Evolutionary conservation across 2,329 filamentous ascomycete species (phyloP).

Genomic region (Fusarium floridanum): DNA sequence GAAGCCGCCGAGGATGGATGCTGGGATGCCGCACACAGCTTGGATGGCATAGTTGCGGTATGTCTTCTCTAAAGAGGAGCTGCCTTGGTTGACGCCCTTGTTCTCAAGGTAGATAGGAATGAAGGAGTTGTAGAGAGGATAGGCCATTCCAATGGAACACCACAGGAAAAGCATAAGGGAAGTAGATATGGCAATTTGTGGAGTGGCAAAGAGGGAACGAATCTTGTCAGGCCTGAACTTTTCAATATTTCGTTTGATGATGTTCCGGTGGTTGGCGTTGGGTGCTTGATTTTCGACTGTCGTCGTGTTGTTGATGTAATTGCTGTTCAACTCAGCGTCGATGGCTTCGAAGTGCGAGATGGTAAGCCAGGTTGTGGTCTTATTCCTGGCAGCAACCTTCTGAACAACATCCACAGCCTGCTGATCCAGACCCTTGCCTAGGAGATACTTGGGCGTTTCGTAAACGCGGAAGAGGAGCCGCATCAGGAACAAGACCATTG

Average conservation of each 20-base stretch:
- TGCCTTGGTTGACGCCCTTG: constrained; percentile 34
- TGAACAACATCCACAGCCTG: constrained; percentile 25
- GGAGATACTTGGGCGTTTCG: constrained; percentile 29
- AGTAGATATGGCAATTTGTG: constrained; percentile 65
- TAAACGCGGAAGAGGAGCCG: constrained; percentile 16
- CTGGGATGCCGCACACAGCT: constrained; percentile 39
- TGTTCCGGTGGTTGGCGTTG: not conserved
- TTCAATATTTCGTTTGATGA: constrained; percentile 51
- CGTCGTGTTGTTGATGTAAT: too few species aligned
- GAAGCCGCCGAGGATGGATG: constrained; percentile 36
- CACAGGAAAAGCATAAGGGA: constrained; percentile 66
- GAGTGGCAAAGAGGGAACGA: constrained; percentile 66
- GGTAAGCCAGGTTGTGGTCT: constrained; percentile 18
- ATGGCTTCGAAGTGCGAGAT: constrained; percentile 19
- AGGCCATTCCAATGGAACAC: constrained; percentile 70
- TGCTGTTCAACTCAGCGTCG: constrained; percentile 1
- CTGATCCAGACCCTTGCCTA: constrained; percentile 21
- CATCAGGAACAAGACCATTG: constrained; percentile 7
- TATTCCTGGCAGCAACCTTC: constrained; percentile 22
- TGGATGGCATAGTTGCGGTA: constrained; percentile 43
- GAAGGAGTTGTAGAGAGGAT: constrained; percentile 67
- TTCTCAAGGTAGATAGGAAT: constrained; percentile 48
- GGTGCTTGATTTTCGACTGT: not conserved
- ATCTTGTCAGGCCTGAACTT: constrained; percentile 65
- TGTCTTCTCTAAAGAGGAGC: not conserved